Conservation (phyloP, 139 green algal genomes). For the Chlorokybus atmophyticus region DNA sequence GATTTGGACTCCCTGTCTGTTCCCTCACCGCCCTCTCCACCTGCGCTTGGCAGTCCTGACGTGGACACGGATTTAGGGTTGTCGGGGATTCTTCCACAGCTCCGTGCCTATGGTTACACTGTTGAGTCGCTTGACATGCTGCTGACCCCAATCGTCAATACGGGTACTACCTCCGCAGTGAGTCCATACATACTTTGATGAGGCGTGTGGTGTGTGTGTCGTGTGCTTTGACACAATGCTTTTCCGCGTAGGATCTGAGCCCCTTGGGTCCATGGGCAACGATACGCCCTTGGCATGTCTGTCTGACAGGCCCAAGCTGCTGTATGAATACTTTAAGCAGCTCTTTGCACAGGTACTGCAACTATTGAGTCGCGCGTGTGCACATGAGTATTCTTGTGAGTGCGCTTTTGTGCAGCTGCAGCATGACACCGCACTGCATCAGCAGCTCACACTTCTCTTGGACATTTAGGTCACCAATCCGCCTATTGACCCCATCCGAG, state of each 20-base stretch:
- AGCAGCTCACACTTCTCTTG: not conserved
- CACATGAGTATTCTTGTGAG: constrained; percentile 26
- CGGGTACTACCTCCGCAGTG: too few relatives aligned
- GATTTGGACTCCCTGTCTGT: constrained; percentile 32
- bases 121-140: constrained; percentile 78
- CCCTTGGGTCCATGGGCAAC: constrained; percentile 94
- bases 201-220: too few relatives aligned
- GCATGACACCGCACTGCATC: not conserved
- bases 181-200: too few relatives aligned
- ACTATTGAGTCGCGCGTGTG: too few relatives aligned
- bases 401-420: not conserved
- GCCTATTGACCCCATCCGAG: constrained; percentile 87
- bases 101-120: constrained; percentile 55
- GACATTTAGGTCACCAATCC: constrained; percentile 95
- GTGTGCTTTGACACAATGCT: constrained; percentile 1
- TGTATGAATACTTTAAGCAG: constrained; percentile 96
- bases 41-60: not conserved
- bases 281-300: constrained; percentile 77
- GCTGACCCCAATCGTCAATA: constrained; percentile 68
- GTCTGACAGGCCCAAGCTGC: constrained; percentile 55
- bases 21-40: not conserved
- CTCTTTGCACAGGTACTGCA: constrained; percentile 92
- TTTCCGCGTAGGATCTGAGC: constrained; percentile 35
- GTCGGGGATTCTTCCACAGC: not conserved
- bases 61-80: not conserved